A percentile compares a stretch with the other conserved stretches of the same genome.
These are phyloP conservation scores for Phytophthora crassamura DNA, from an alignment of 352 stramenopile genomes.

Conservation along the genomic window DNA sequence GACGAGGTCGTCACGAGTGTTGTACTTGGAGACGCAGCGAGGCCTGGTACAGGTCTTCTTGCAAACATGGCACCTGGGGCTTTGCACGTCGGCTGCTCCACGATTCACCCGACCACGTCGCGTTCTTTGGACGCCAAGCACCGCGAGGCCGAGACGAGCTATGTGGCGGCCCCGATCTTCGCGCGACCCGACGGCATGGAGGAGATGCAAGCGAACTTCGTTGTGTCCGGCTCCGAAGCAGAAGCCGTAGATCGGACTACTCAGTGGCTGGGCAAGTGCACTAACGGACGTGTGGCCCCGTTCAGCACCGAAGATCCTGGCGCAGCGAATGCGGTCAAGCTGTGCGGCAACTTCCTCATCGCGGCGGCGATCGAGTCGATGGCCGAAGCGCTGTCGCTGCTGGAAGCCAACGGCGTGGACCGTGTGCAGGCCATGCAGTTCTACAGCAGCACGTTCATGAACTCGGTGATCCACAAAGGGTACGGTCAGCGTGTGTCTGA, in stretches of 20 bases:
- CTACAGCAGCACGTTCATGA: conserved; percentile 83
- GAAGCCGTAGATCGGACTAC: conserved; percentile 43
- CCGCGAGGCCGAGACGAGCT: conserved; percentile 35
- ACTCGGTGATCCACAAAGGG: conserved; percentile 82
- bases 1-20: conserved; percentile 61
- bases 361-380: conserved; percentile 82
- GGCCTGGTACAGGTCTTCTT: conserved; percentile 41
- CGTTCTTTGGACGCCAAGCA: conserved; percentile 50
- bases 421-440: conserved; percentile 78
- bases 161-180: conserved; percentile 74
- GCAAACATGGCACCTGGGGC: conserved; percentile 37
- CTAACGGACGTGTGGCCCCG: conserved; percentile 47
- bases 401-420: conserved; percentile 77
- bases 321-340: conserved; percentile 78
- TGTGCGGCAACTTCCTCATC: conserved; percentile 87
- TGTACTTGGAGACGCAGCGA: conserved; percentile 35
- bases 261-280: conserved; percentile 46
- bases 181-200: conserved; percentile 75
- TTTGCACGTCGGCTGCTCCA: conserved; percentile 78
- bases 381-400: conserved; percentile 68
- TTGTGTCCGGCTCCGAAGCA: conserved; percentile 54
- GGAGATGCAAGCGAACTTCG: conserved; percentile 71
- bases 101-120: conserved; percentile 69
- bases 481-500: conserved; percentile 82
- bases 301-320: conserved; percentile 67